These are phyloP conservation scores for Striga hermonthica DNA, from an alignment of 305 asterid genomes.

Conservation along the genomic window DNA sequence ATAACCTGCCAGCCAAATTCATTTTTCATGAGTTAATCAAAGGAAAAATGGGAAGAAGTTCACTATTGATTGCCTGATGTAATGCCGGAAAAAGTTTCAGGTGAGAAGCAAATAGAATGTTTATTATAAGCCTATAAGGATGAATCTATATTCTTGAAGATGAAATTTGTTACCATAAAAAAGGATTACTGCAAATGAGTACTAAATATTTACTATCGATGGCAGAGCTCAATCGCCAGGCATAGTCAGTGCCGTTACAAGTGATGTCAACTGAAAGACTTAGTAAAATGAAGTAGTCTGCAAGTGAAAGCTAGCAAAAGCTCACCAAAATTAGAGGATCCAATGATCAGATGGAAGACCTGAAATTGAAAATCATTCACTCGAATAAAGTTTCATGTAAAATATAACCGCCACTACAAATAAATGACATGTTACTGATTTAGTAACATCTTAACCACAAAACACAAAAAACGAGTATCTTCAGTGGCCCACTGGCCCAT, in stretches of 20 bases:
- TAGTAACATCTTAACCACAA: slow-evolving; percentile 22
- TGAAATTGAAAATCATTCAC: slow-evolving; percentile 42
- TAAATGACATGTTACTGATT: slow-evolving; percentile 21
- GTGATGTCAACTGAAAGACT: slow-evolving; percentile 25
- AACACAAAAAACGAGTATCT: slow-evolving; percentile 11
- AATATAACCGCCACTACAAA: slow-evolving; percentile 12
- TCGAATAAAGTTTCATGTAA: slow-evolving; percentile 23
- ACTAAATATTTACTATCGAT: not conserved
- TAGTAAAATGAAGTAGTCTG: slow-evolving; percentile 19
- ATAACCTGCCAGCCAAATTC: slow-evolving; percentile 55
- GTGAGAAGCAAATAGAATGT: too few relatives aligned
- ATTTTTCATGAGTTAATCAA: slow-evolving; percentile 29
- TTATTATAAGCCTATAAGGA: not conserved
- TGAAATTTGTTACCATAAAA: slow-evolving; percentile 1
- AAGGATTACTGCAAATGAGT: not conserved
- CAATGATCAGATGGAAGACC: slow-evolving; percentile 94
- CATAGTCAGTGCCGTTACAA: not conserved
- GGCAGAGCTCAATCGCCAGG: not conserved
- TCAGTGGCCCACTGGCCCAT: not conserved
- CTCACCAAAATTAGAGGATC: slow-evolving; percentile 89
- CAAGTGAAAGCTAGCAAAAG: slow-evolving; percentile 27
- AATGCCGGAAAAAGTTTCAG: slow-evolving; percentile 23
- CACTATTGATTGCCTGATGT: slow-evolving; percentile 14
- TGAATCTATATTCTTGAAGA: slow-evolving; percentile 12
- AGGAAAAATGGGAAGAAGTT: slow-evolving; percentile 24